Evolutionary conservation across 2,329 filamentous ascomycete species (phyloP).

Genomic region (Cladophialophora yegresii): DNA sequence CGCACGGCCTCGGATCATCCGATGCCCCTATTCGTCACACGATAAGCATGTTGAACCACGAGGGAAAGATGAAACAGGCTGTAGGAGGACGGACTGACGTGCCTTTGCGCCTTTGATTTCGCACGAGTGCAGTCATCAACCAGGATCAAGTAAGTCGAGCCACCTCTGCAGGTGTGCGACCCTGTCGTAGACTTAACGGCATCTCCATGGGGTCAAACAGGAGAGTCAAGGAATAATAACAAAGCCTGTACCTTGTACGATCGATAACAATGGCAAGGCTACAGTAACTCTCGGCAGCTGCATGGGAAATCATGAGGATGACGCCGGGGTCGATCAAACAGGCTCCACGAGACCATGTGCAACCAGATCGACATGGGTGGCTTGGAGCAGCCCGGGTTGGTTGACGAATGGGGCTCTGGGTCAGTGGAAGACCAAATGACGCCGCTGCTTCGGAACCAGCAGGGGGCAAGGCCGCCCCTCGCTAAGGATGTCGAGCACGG

Average conservation of each 20-base stretch:
- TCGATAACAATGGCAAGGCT: slow-evolving; percentile 11
- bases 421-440: slow-evolving; percentile 9
- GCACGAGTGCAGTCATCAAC: slow-evolving; percentile 12
- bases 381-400: slow-evolving; percentile 19
- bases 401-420: slow-evolving; percentile 10
- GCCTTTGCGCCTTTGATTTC: slow-evolving; percentile 26
- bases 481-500: slow-evolving; percentile 6
- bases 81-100: slow-evolving; percentile 9
- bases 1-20: background rate
- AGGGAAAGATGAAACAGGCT: slow-evolving; percentile 16
- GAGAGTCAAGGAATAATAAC: slow-evolving; percentile 2
- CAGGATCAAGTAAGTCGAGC: background rate
- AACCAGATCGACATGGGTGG: slow-evolving; percentile 30
- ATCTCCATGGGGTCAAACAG: background rate
- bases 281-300: slow-evolving; percentile 10
- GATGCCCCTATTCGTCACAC: background rate
- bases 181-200: slow-evolving; percentile 2
- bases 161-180: background rate
- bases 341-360: slow-evolving; percentile 27
- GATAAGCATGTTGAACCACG: background rate
- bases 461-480: slow-evolving; percentile 11
- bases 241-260: background rate
- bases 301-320: slow-evolving; percentile 27
- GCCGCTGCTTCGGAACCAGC: slow-evolving; percentile 18
- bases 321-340: slow-evolving; percentile 26